A percentile compares a stretch with the other conserved stretches of the same genome.
phyloP scores from a whole-genome alignment of 2,329 filamentous ascomycete genomes.

The Aspergillus neotritici region DNA sequence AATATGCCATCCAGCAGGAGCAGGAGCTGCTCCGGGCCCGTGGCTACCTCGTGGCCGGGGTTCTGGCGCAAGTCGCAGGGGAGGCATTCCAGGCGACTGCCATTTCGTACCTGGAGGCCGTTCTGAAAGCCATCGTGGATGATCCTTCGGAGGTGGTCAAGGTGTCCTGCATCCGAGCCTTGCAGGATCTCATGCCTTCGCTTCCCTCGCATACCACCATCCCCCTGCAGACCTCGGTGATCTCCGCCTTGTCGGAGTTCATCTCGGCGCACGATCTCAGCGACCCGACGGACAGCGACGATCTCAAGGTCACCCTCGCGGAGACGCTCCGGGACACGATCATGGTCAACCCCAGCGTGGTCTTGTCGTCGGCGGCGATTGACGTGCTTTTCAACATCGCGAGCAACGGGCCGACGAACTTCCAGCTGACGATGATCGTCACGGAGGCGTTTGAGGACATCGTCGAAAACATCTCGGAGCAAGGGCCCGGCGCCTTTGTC shows the following conservation, averaged over 20 bases:
- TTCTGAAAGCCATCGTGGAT: conserved; percentile 66
- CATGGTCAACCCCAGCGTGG: conserved; percentile 67
- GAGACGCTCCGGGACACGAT: conserved; percentile 82
- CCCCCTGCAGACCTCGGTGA: conserved; percentile 56
- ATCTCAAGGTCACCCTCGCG: conserved; percentile 82
- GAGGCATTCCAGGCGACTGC: conserved; percentile 45
- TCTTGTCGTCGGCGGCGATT: conserved; percentile 64
- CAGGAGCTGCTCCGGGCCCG: conserved; percentile 77
- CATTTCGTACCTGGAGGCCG: conserved; percentile 46
- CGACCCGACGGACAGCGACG: conserved; percentile 82
- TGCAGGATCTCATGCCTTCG: conserved; percentile 62
- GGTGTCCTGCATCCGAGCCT: conserved; percentile 80
- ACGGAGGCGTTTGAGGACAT: conserved; percentile 89
- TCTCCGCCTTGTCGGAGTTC: conserved; percentile 62
- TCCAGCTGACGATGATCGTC: conserved; percentile 82
- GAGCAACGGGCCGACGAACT: conserved; percentile 81
- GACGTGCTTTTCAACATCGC: conserved; percentile 85
- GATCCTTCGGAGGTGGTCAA: conserved; percentile 85
- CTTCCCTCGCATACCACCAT: conserved; percentile 47
- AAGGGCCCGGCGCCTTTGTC: conserved; percentile 63
- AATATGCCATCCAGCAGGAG: conserved; percentile 64
- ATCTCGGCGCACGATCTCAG: conserved; percentile 72
- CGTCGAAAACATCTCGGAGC: conserved; percentile 61
- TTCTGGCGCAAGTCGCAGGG: conserved; percentile 64
- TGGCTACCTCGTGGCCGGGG: conserved; percentile 79